phyloP scores from a whole-genome alignment of 306 rosid species.

The Lupinus albus region DNA sequence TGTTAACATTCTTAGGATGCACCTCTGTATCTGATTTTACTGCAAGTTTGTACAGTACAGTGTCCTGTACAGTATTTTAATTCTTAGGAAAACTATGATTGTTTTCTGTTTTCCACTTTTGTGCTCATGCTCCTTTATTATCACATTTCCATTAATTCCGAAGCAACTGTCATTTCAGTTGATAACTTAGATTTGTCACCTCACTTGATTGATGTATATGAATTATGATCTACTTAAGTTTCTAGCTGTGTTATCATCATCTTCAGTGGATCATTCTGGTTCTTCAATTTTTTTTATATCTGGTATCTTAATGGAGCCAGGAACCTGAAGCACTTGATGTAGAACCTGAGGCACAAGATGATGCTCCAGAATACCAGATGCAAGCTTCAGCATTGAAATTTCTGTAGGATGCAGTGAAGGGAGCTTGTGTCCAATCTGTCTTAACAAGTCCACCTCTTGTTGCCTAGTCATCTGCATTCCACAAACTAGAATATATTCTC shows the following conservation, averaged over 20 bases:
- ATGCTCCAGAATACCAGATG: conserved; percentile 52
- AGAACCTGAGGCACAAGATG: conserved; percentile 54
- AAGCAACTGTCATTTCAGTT: conserved; percentile 33
- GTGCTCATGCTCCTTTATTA: conserved; percentile 20
- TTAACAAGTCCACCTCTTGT: conserved; percentile 79
- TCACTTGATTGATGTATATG: conserved; percentile 43
- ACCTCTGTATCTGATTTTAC: conserved; percentile 42
- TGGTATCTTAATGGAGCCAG: conserved; percentile 40
- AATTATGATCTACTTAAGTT: conserved; percentile 17
- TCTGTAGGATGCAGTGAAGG: conserved; percentile 68
- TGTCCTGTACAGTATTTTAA: conserved; percentile 47
- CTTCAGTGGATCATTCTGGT: neutral
- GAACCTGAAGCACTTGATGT: conserved; percentile 27
- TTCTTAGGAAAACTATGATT: conserved; percentile 43
- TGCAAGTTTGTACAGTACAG: conserved; percentile 35
- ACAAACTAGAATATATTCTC: conserved; percentile 69
- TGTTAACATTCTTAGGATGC: conserved; percentile 40
- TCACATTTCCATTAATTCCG: conserved; percentile 33
- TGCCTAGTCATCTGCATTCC: conserved; percentile 89
- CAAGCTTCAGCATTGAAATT: conserved; percentile 66
- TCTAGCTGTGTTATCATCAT: conserved; percentile 6
- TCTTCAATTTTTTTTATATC: neutral
- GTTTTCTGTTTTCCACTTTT: conserved; percentile 36
- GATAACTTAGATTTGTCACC: conserved; percentile 34
- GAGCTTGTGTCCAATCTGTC: conserved; percentile 74